phyloP scores from a whole-genome alignment of 345 rosid species.

The Boechera divaricarpa region DNA sequence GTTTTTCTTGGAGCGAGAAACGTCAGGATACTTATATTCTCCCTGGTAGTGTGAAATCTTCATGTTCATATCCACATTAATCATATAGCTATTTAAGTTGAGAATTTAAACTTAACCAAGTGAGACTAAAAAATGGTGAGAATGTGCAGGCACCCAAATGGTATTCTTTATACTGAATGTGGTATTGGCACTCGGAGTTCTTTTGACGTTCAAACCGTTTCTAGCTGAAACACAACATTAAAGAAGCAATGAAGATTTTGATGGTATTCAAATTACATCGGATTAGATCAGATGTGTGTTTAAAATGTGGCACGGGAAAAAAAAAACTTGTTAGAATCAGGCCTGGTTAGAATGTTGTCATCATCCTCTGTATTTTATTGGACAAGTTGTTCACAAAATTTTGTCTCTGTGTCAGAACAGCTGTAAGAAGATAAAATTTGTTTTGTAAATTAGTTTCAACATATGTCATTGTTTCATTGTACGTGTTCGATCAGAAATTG shows the following conservation, averaged over 20 bases:
- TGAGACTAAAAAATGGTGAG: not conserved
- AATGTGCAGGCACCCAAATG: slow-evolving; percentile 62
- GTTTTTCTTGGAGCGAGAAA: slow-evolving; percentile 57
- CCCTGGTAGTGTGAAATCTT: slow-evolving; percentile 47
- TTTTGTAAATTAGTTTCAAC: not conserved
- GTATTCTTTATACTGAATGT: slow-evolving; percentile 68
- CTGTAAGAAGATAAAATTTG: not conserved
- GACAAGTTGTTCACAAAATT: not conserved
- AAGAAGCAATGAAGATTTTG: not conserved
- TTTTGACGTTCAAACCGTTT: slow-evolving; percentile 82
- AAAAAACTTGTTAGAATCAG: not conserved
- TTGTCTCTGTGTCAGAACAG: not conserved
- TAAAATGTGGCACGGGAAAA: not conserved
- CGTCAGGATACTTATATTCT: slow-evolving; percentile 52
- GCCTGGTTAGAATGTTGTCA: not conserved
- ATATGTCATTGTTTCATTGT: not conserved
- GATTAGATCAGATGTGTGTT: slow-evolving; percentile 1
- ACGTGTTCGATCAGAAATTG: not conserved
- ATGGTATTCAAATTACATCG: not conserved
- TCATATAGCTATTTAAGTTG: slow-evolving; percentile 8
- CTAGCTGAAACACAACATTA: slow-evolving; percentile 38
- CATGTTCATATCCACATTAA: not conserved
- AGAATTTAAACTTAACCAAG: not conserved
- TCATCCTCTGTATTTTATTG: not conserved
- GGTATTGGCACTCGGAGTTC: slow-evolving; percentile 59